Evolutionary conservation across 2,329 filamentous ascomycete genomes (phyloP), one percentile per base, ranked within the genome.

Genomic region (Verruconis gallopava): DNA sequence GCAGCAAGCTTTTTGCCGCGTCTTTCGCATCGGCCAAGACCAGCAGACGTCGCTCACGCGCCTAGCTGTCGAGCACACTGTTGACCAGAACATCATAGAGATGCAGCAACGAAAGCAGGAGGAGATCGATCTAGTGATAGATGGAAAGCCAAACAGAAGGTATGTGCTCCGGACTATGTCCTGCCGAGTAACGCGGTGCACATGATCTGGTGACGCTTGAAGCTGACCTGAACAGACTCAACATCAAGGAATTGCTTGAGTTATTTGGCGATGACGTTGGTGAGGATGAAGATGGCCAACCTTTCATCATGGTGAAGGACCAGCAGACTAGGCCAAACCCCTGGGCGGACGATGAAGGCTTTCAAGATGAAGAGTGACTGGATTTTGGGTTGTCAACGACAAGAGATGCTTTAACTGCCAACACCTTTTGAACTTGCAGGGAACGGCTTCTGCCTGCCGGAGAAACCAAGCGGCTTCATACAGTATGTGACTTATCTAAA

Each of bases 1-100:
- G 49, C 61, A 75, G n/a, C 81, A 85, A 50, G 77, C 73, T 0
- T 74, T 73, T 51, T 71, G 66, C 1, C 71, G 81, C 0, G 71
- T 84, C 0, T 72, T 71, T 49, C 68, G 81, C 4, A 75, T 78
- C 2, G 79, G 79, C 0, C 82, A 89, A 47, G 47, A 52, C 0
- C 71, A 77, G 33, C 61, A 73, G 22, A 77, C 78, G 0, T 61
- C 73, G 9, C 68, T 81, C 44, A 66, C 73, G 1, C 67, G 75
- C 0, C 64, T 85, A 22, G 57, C 75, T 1, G 64, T 77, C 0
- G 56, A 62, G 1, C 62, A 70, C 3, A 72, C 68, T 0, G 71
- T 83, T 4, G 80, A 86, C 45, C 61, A 69, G 6, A 60, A 66
- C 0, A 62, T 85, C 3, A 53, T 68, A 0, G 37, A 55, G 0